phyloP scores from a whole-genome alignment of 1,284 basidiomycete species.

The Trametes hirsuta region DNA sequence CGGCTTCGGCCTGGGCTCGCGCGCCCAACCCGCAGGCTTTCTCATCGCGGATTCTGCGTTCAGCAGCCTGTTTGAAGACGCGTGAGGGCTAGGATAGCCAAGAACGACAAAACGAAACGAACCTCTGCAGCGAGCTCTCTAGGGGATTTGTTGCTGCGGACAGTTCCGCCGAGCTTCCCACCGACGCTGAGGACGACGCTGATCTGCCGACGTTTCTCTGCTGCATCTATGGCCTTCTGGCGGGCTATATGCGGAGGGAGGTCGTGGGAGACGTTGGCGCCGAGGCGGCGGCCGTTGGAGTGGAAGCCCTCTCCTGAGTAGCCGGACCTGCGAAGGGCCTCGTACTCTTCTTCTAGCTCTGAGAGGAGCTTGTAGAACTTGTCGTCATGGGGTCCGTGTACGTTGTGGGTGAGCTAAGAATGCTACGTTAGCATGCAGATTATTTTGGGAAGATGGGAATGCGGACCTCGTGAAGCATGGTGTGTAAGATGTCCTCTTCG shows the following conservation, averaged over 20 bases:
- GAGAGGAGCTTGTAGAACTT: constrained; percentile 80
- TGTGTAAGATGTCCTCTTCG: constrained; percentile 71
- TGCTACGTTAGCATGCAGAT: neutral
- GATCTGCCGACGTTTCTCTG: constrained; percentile 65
- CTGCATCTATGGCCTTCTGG: constrained; percentile 71
- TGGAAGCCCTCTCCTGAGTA: constrained; percentile 87
- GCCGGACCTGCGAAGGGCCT: constrained; percentile 71
- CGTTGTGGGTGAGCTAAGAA: constrained; percentile 86
- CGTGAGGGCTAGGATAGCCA: neutral
- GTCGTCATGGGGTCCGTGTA: constrained; percentile 86
- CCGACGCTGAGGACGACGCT: constrained; percentile 55
- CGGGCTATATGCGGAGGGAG: constrained; percentile 66
- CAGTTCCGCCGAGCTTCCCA: constrained; percentile 55
- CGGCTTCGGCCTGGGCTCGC: constrained; percentile 63
- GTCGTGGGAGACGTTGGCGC: constrained; percentile 63
- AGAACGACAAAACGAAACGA: constrained; percentile 32
- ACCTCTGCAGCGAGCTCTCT: constrained; percentile 80
- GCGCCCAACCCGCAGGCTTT: constrained; percentile 70
- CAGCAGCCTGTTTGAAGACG: constrained; percentile 68
- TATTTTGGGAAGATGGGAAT: neutral
- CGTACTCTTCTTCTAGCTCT: constrained; percentile 81
- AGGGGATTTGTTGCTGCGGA: constrained; percentile 51
- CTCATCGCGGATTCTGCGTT: constrained; percentile 72
- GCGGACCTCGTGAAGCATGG: constrained; percentile 86
- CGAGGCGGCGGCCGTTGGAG: constrained; percentile 67